Evolutionary conservation across 495 filamentous ascomycete genomes (phyloP).

Genomic region (Penicillium goetzii): DNA sequence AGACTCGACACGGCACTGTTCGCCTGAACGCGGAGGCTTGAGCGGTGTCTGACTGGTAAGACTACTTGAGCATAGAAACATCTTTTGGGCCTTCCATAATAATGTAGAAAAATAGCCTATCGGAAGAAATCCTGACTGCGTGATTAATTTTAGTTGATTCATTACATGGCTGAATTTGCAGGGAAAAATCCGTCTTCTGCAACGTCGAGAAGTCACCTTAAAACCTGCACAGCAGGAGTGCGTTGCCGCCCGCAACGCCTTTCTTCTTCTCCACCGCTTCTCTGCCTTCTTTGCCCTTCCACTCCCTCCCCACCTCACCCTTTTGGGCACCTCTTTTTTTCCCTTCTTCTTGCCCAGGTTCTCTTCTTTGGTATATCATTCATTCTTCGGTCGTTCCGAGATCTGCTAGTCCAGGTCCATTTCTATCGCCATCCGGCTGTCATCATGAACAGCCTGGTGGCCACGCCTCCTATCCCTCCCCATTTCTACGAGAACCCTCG

Average conservation of each 20-base stretch:
- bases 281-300: slow-evolving; percentile 44
- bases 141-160: not conserved
- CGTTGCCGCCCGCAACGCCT: slow-evolving; percentile 52
- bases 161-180: slow-evolving; percentile 7
- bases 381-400: slow-evolving; percentile 4
- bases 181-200: slow-evolving; percentile 31
- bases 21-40: slow-evolving; percentile 16
- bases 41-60: slow-evolving; percentile 10
- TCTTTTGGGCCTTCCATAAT: not conserved
- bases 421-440: slow-evolving; percentile 42
- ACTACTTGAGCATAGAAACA: not conserved
- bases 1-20: slow-evolving; percentile 1
- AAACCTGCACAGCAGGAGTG: slow-evolving; percentile 37
- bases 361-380: slow-evolving; percentile 24
- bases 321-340: slow-evolving; percentile 38
- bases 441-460: slow-evolving; percentile 67
- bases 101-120: not conserved
- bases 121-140: not conserved
- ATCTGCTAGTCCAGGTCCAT: slow-evolving; percentile 13
- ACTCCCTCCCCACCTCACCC: slow-evolving; percentile 46
- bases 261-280: slow-evolving; percentile 45
- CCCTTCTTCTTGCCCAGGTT: slow-evolving; percentile 20
- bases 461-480: slow-evolving; percentile 70
- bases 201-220: slow-evolving; percentile 29
- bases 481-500: slow-evolving; percentile 74